Base-by-base conservation (phyloP, 106 monocot species). In the Dendrobium nobile region DNA sequence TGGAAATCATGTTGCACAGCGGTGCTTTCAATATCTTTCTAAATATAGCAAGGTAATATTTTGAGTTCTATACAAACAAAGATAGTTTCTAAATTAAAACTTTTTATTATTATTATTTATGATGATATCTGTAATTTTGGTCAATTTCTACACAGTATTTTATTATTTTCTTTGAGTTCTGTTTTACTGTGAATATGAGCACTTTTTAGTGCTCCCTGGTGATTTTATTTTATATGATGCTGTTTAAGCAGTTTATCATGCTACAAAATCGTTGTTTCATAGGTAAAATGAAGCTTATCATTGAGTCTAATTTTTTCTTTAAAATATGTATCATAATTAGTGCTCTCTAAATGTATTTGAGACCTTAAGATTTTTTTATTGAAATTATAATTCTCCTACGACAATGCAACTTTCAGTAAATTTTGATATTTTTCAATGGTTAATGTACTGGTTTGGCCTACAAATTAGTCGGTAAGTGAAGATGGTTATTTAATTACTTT, bases 1-100 rank as follows among this genome's bases (percentile, higher is more conserved):
- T 83, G 91, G 94, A 7, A 86, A 79, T 85, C 89, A 87, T 83
- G 94, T 94, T 79, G 84, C 80, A 73, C 87, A 91, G 43, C 81
- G 82, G 42, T 94, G 89, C 77, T 83, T 94, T 78, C 82, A 94
- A 11, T 55, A 79, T 78, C 82, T 91, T 75, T 42, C 82, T 67
- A 78, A 89, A 44, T 80, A 82, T 70, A 84, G 26, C 48, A 82
- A 80, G 86, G 94, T 88, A 82, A 80, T 44, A 2, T 4, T 81
- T 79, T 10, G 27, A 45, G 3, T 40, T 56, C 42, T 68, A 1
- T 68, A 13, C 20, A 20, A 74, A 74, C 5, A 76, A 33, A 76
- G 4, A 28, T 70, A 4, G 2, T 24, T 22, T 19, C 22, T 10
- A 22, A 51, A 51, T 13, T 51, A 13, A 51, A 47, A 47, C 47